Evolutionary conservation across 345 rosid genomes (phyloP).

Genomic region (Viola odorata): DNA sequence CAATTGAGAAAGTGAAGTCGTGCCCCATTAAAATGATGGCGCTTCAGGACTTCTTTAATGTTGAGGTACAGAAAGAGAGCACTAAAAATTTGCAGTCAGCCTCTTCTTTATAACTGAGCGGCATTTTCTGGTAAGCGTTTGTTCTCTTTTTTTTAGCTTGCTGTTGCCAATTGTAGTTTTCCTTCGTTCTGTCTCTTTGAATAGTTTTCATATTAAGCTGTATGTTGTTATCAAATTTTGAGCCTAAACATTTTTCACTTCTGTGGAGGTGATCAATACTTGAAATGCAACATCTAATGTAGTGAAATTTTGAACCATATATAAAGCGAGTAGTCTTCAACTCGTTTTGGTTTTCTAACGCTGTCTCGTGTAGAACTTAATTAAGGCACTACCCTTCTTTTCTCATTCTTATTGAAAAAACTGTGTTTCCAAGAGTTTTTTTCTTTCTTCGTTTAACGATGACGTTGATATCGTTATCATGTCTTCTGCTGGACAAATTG

Average conservation of each 20-base stretch:
- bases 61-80: conserved; percentile 21
- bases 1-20: conserved; percentile 70
- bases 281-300: not conserved
- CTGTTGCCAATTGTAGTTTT: not conserved
- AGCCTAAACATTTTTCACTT: not conserved
- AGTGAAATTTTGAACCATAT: not conserved
- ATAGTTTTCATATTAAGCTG: not conserved
- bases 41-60: conserved; percentile 80
- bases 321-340: not conserved
- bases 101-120: conserved; percentile 27
- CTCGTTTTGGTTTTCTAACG: not conserved
- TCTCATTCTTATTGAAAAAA: no score
- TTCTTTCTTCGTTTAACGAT: no score
- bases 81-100: conserved; percentile 39
- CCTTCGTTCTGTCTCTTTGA: not conserved
- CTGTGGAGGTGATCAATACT: not conserved
- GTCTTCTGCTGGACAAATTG: no score
- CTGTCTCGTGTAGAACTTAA: not conserved
- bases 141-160: not conserved
- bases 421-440: no score
- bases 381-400: not conserved
- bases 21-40: conserved; percentile 59
- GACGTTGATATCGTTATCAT: no score
- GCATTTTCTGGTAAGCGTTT: not conserved
- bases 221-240: not conserved